A percentile compares a stretch with the other conserved stretches of the same genome.
These are phyloP conservation scores for Euclidium syriacum DNA, from an alignment of 345 rosid species.

Conservation along the genomic window DNA sequence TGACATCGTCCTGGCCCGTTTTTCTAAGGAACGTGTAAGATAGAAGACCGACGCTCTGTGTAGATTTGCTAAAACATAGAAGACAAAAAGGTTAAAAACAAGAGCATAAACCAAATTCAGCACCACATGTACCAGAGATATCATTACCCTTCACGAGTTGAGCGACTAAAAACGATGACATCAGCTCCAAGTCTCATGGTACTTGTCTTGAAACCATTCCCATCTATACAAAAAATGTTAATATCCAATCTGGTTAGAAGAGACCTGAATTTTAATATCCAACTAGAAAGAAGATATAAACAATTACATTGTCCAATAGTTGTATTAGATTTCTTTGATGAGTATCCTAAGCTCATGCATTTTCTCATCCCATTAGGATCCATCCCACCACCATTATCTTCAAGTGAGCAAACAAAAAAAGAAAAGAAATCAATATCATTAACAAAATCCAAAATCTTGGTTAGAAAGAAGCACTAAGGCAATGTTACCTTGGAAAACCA, in stretches of 20 bases:
- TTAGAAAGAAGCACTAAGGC: background rate
- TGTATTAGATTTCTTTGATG: conserved; percentile 80
- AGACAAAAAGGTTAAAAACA: conserved; percentile 1
- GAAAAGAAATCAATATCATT: background rate
- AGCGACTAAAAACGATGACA: conserved; percentile 72
- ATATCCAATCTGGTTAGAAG: background rate
- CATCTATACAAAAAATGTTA: conserved; percentile 47
- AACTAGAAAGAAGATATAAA: conserved; percentile 7
- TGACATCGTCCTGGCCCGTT: conserved; percentile 91
- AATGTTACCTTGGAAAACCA: conserved; percentile 65
- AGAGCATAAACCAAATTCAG: background rate
- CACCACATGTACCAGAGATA: background rate
- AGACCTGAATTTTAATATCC: background rate
- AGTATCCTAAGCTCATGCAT: conserved; percentile 98
- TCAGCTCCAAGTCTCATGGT: conserved; percentile 98
- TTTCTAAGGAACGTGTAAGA: conserved; percentile 79
- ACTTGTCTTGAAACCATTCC: conserved; percentile 98
- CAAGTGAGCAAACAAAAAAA: conserved; percentile 16
- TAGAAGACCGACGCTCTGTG: conserved; percentile 87
- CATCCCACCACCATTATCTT: conserved; percentile 99
- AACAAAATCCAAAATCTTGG: background rate
- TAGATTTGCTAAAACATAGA: conserved; percentile 53
- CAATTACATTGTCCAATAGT: conserved; percentile 88
- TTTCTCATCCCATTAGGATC: conserved; percentile 70
- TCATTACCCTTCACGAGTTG: conserved; percentile 52